Percentiles rank a stretch among this genome's conserved stretches.
Evolutionary conservation across 495 filamentous ascomycete genomes (phyloP).

Genomic region (Usnea hakonensis): DNA sequence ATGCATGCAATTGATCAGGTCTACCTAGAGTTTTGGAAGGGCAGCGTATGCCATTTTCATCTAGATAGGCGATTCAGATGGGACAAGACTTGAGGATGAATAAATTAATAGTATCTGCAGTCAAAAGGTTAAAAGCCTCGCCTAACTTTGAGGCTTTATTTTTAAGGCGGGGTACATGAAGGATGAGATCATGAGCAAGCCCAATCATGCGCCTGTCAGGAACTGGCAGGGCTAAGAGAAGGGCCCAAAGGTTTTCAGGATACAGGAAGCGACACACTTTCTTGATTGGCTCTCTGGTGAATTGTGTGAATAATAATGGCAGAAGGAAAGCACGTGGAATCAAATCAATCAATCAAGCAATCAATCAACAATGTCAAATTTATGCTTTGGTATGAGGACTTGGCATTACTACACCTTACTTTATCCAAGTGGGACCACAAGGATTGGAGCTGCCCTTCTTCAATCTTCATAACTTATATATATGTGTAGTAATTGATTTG

Average conservation of each 20-base stretch:
- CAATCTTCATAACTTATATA: too few relatives aligned
- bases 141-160: neutral
- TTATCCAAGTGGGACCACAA: too few relatives aligned
- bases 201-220: neutral
- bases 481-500: too few relatives aligned
- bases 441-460: too few relatives aligned
- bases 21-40: neutral
- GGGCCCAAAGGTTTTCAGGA: neutral
- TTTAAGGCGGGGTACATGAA: neutral
- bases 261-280: neutral
- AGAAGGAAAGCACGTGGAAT: neutral
- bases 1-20: neutral
- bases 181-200: too few relatives aligned
- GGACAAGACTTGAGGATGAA: neutral
- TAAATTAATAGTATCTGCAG: neutral
- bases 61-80: neutral
- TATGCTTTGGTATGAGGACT: too few relatives aligned
- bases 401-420: too few relatives aligned
- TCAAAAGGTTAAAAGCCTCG: neutral
- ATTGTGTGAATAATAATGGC: neutral
- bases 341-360: neutral
- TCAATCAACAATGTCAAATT: too few relatives aligned
- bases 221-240: constrained; percentile 1
- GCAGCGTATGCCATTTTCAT: neutral
- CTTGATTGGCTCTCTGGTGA: neutral